A percentile compares a stretch with the other conserved stretches of the same genome.
Conservation (phyloP, 2,329 filamentous ascomycete genomes). For the Trichoderma harzianum region DNA sequence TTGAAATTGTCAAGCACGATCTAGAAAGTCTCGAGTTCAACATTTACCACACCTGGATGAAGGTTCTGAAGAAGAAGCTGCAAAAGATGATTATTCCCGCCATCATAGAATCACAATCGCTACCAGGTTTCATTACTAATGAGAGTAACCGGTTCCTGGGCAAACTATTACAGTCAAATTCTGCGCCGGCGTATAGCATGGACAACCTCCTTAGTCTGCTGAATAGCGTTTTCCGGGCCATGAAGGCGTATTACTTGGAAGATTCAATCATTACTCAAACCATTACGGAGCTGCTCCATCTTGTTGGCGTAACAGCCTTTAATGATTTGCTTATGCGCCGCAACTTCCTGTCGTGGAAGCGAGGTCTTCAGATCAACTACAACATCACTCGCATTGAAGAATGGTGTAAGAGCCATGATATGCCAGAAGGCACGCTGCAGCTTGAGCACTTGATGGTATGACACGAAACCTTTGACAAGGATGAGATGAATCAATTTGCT, state of each 20-base stretch:
- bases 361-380: constrained; percentile 98
- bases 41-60: constrained; percentile 99
- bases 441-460: constrained; percentile 93
- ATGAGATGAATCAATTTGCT: not conserved
- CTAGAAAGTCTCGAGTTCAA: constrained; percentile 98
- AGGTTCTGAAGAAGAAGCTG: constrained; percentile 97
- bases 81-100: constrained; percentile 99
- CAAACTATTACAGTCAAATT: constrained; percentile 89
- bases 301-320: constrained; percentile 96
- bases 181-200: constrained; percentile 96
- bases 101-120: constrained; percentile 97
- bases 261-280: constrained; percentile 95
- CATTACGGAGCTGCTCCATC: constrained; percentile 83
- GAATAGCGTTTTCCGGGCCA: constrained; percentile 96
- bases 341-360: constrained; percentile 99
- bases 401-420: constrained; percentile 99
- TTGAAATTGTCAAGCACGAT: constrained; percentile 99
- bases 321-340: constrained; percentile 96
- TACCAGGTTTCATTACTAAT: constrained; percentile 97
- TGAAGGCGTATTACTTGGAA: constrained; percentile 98
- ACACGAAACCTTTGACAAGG: not conserved
- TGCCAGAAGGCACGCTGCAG: constrained; percentile 96
- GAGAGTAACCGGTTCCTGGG: constrained; percentile 98
- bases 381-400: constrained; percentile 99
- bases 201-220: constrained; percentile 93